Conservation (phyloP, 2,329 filamentous ascomycete genomes). For the Exophiala calicioides region DNA sequence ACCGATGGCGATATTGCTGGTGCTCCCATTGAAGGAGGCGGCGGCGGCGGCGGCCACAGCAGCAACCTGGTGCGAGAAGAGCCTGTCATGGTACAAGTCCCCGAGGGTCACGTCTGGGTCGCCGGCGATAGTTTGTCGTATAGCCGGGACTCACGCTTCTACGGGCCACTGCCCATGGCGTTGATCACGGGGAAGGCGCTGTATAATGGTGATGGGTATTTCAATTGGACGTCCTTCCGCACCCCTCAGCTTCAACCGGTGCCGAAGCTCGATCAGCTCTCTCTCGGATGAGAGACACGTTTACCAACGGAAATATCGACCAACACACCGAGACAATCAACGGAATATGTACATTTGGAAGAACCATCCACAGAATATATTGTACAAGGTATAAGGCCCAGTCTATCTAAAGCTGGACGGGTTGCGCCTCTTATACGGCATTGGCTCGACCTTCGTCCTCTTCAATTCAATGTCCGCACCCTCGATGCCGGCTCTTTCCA, state of each 20-base stretch:
- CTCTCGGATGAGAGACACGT: too few species aligned
- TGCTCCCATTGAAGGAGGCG: too few species aligned
- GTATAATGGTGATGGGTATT: slow-evolving; percentile 28
- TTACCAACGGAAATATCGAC: too few species aligned
- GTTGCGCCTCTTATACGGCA: slow-evolving; percentile 65
- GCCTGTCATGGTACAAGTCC: slow-evolving; percentile 60
- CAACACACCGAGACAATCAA: too few species aligned
- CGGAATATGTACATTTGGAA: slow-evolving; percentile 23
- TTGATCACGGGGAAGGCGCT: slow-evolving; percentile 72
- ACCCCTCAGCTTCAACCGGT: slow-evolving; percentile 16
- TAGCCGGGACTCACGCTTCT: slow-evolving; percentile 83
- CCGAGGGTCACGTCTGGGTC: slow-evolving; percentile 88
- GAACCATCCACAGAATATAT: background rate
- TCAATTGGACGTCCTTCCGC: slow-evolving; percentile 26
- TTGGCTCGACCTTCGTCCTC: slow-evolving; percentile 70
- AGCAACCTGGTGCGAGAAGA: slow-evolving; percentile 30
- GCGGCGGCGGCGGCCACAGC: too few species aligned
- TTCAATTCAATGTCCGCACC: slow-evolving; percentile 84
- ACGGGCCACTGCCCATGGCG: slow-evolving; percentile 82
- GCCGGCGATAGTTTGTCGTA: slow-evolving; percentile 82
- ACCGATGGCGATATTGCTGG: slow-evolving; percentile 22
- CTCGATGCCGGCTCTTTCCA: slow-evolving; percentile 73
- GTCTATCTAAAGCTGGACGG: slow-evolving; percentile 47
- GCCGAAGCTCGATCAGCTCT: background rate
- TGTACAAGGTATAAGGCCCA: slow-evolving; percentile 33